Percentiles rank a stretch among this genome's conserved stretches.
Evolutionary conservation across 352 stramenopile genomes (phyloP).

Genomic region (Hyaloperonospora brassicae): DNA sequence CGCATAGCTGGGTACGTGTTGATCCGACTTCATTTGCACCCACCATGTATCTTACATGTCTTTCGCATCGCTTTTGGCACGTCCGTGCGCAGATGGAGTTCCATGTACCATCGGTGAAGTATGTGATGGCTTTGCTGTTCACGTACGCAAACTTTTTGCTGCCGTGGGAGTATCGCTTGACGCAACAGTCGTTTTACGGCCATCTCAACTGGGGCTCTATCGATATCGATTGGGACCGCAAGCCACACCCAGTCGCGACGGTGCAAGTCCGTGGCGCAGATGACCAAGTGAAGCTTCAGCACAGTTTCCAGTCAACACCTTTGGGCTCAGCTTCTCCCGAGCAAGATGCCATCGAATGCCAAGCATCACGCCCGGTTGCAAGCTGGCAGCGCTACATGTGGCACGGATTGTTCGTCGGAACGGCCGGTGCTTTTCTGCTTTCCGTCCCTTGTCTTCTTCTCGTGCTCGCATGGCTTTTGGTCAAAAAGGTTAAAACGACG

Average conservation of each 20-base stretch:
- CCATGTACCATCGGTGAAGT: conserved; percentile 41
- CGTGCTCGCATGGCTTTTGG: conserved; percentile 57
- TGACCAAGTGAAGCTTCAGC: conserved; percentile 59
- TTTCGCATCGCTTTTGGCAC: too few relatives aligned
- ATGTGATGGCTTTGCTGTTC: conserved; percentile 54
- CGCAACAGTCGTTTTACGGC: conserved; percentile 65
- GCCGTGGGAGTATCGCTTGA: conserved; percentile 70
- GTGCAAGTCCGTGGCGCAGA: conserved; percentile 54
- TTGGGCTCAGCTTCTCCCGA: conserved; percentile 34
- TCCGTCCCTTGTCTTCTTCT: conserved; percentile 46
- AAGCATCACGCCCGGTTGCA: conserved; percentile 35
- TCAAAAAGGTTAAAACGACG: conserved; percentile 29
- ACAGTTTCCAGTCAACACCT: conserved; percentile 40
- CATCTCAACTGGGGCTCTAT: conserved; percentile 91
- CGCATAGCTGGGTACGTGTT: conserved; percentile 84
- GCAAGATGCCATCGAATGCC: conserved; percentile 40
- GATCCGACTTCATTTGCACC: too few relatives aligned
- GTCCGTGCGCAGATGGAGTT: conserved; percentile 53
- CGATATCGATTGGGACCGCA: conserved; percentile 81
- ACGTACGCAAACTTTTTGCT: conserved; percentile 66
- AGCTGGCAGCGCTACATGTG: conserved; percentile 31
- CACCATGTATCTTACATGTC: too few relatives aligned
- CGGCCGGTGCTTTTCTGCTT: conserved; percentile 36
- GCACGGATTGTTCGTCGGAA: conserved; percentile 30
- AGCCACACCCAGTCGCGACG: conserved; percentile 43